Conservation (phyloP, 352 stramenopile species). For the Hyaloperonospora arabidopsidis region DNA sequence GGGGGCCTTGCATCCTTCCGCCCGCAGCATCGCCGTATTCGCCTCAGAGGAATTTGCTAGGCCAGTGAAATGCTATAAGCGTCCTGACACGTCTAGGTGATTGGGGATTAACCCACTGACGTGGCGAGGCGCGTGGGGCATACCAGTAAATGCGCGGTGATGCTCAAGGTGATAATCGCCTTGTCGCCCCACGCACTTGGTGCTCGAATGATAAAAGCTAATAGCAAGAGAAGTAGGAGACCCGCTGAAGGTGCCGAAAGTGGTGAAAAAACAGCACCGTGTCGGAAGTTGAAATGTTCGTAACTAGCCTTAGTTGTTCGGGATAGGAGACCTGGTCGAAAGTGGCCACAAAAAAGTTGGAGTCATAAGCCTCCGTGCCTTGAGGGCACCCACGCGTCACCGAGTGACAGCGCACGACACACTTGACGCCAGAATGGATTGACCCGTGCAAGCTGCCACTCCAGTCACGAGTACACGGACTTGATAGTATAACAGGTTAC, state of each 20-base stretch:
- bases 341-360: neutral
- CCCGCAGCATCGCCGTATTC: neutral
- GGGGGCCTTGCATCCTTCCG: neutral
- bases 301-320: neutral
- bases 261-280: neutral
- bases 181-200: neutral
- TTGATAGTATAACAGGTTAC: neutral
- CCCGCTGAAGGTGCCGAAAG: neutral
- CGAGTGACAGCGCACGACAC: neutral
- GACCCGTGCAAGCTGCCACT: neutral
- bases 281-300: neutral
- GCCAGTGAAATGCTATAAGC: neutral
- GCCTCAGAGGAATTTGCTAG: neutral
- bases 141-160: neutral
- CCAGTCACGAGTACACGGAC: neutral
- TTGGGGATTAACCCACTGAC: neutral
- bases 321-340: neutral
- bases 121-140: neutral
- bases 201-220: neutral
- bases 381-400: neutral
- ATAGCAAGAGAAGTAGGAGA: neutral
- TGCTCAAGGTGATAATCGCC: neutral
- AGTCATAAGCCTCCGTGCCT: neutral
- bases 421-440: neutral
- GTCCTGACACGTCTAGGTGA: neutral